Evolutionary conservation across 208 protist genomes (phyloP).

Genomic region (Trypanosoma theileri): DNA sequence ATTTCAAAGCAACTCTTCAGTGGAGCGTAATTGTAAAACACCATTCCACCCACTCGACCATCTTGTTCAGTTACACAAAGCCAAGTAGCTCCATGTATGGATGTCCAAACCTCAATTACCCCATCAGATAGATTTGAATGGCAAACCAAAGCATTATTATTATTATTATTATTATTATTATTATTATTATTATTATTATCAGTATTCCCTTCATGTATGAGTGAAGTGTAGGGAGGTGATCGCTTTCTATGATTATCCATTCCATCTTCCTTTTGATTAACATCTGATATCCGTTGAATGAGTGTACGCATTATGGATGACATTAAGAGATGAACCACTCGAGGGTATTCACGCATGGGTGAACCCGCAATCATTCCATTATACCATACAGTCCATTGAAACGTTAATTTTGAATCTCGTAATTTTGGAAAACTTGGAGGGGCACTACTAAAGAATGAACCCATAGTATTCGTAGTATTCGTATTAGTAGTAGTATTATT

Average conservation of each 20-base stretch:
- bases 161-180: not conserved
- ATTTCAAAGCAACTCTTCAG: constrained; percentile 17
- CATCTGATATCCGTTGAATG: not conserved
- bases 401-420: constrained; percentile 15
- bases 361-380: constrained; percentile 15
- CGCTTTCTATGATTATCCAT: no score
- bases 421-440: not conserved
- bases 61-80: constrained; percentile 11
- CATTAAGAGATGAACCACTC: constrained; percentile 11
- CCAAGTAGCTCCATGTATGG: constrained; percentile 1
- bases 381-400: constrained; percentile 29
- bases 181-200: no score
- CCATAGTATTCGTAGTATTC: no score
- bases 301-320: constrained; percentile 16
- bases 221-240: no score
- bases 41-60: constrained; percentile 13
- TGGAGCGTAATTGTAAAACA: constrained; percentile 28
- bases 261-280: no score
- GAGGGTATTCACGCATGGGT: constrained; percentile 25
- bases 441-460: not conserved
- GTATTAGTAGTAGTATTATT: not conserved
- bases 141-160: not conserved
- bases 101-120: constrained; percentile 20
- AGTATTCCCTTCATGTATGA: no score
- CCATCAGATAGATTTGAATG: not conserved